Percentiles rank a stretch among this genome's conserved stretches.
phyloP scores from a whole-genome alignment of 1,284 basidiomycete species.

The Leccinum subrobustum region DNA sequence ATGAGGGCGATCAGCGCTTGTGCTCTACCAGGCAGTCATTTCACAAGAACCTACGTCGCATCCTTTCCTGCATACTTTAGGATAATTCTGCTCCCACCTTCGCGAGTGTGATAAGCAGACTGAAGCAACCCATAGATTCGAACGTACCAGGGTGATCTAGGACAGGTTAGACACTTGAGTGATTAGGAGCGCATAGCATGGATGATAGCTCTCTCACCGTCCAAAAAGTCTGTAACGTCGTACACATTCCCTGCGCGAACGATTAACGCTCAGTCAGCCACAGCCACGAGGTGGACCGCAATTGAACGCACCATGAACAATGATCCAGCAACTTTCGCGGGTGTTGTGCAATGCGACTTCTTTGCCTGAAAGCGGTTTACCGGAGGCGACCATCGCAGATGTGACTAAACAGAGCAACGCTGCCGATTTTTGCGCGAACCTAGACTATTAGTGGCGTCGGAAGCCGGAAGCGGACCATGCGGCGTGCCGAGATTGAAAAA shows the following conservation, averaged over 20 bases:
- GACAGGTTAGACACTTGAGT: background rate
- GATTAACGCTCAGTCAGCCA: constrained; percentile 8
- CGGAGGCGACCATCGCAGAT: constrained; percentile 18
- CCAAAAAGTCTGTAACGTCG: constrained; percentile 77
- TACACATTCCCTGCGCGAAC: constrained; percentile 54
- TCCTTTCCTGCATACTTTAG: constrained; percentile 77
- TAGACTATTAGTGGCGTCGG: background rate
- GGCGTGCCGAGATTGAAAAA: background rate
- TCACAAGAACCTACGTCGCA: constrained; percentile 51
- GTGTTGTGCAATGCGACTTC: constrained; percentile 70
- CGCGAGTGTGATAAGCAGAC: background rate
- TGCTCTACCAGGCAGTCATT: background rate
- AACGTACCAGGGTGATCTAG: constrained; percentile 64
- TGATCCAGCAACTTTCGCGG: constrained; percentile 83
- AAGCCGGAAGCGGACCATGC: background rate
- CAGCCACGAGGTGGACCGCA: background rate
- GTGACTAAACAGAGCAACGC: background rate
- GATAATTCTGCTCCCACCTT: constrained; percentile 62
- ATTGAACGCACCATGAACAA: constrained; percentile 67
- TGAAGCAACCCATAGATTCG: background rate
- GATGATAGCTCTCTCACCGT: constrained; percentile 38
- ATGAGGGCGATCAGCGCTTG: constrained; percentile 1
- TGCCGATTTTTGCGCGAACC: background rate
- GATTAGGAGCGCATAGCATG: constrained; percentile 2
- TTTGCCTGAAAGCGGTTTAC: constrained; percentile 33